phyloP scores from a whole-genome alignment of 208 protist species.

The Crithidia brevicula region DNA sequence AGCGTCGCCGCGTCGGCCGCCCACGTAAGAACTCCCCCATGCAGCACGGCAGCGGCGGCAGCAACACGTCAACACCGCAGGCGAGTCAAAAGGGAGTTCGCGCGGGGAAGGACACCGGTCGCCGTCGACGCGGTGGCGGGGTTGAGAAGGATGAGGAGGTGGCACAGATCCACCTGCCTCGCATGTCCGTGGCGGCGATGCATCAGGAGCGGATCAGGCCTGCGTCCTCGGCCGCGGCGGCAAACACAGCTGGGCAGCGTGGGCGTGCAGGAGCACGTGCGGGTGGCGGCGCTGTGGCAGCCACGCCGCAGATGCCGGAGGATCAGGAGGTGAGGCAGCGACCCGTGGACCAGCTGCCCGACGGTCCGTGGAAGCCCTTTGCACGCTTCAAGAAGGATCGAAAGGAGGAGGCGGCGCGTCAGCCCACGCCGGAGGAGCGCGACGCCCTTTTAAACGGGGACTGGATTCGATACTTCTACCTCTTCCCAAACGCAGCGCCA shows the following conservation, averaged over 20 bases:
- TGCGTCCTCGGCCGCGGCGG: no score
- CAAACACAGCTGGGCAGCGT: no score
- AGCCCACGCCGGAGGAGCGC: constrained; percentile 85
- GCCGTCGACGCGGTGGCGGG: constrained; percentile 7
- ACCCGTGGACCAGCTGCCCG: constrained; percentile 47
- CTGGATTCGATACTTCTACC: constrained; percentile 88
- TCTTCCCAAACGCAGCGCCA: constrained; percentile 46
- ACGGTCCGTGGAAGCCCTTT: constrained; percentile 81
- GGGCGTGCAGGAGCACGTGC: not conserved
- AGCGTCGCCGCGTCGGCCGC: constrained; percentile 8
- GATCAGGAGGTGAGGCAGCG: constrained; percentile 28
- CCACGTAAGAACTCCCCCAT: no score
- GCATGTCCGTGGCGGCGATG: constrained; percentile 47
- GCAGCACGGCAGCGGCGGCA: not conserved
- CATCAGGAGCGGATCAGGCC: constrained; percentile 33
- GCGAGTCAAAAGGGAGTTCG: not conserved
- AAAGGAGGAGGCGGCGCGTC: constrained; percentile 26
- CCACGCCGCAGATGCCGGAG: constrained; percentile 17
- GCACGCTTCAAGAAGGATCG: constrained; percentile 57
- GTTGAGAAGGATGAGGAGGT: constrained; percentile 12
- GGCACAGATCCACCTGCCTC: constrained; percentile 25
- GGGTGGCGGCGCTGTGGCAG: not conserved
- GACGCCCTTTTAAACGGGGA: constrained; percentile 71
- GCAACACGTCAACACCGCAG: not conserved
- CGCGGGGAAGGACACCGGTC: not conserved